Conservation (phyloP, 768 basidiomycete genomes). For the Tulasnella sp. region DNA sequence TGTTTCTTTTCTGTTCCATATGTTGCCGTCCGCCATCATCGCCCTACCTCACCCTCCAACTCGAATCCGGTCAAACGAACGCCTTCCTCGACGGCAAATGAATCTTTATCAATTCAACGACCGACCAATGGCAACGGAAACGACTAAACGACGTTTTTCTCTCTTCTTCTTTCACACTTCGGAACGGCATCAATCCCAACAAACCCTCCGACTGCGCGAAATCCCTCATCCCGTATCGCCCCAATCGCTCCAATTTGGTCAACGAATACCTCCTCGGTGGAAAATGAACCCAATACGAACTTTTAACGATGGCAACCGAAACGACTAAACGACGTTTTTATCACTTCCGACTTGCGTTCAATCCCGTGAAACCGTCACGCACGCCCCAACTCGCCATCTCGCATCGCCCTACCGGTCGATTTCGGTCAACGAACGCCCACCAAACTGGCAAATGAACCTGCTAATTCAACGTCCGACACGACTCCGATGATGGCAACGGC, state of each 20-base stretch:
- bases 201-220: background rate
- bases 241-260: background rate
- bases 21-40: background rate
- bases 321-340: background rate
- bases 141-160: background rate
- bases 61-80: background rate
- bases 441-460: background rate
- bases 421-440: background rate
- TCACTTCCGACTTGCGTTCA: background rate
- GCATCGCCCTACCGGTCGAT: background rate
- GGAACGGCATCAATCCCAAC: background rate
- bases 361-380: background rate
- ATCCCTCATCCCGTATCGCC: background rate
- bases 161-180: background rate
- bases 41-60: background rate
- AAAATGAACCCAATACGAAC: background rate
- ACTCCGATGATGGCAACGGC: background rate
- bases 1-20: background rate
- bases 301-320: background rate
- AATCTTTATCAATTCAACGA: background rate
- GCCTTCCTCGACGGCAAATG: background rate
- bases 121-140: background rate
- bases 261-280: background rate
- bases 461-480: background rate
- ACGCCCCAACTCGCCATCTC: background rate